These are phyloP conservation scores for Mollisiaceae sp. DNA, from an alignment of 2,329 filamentous ascomycete genomes.

Conservation along the genomic window DNA sequence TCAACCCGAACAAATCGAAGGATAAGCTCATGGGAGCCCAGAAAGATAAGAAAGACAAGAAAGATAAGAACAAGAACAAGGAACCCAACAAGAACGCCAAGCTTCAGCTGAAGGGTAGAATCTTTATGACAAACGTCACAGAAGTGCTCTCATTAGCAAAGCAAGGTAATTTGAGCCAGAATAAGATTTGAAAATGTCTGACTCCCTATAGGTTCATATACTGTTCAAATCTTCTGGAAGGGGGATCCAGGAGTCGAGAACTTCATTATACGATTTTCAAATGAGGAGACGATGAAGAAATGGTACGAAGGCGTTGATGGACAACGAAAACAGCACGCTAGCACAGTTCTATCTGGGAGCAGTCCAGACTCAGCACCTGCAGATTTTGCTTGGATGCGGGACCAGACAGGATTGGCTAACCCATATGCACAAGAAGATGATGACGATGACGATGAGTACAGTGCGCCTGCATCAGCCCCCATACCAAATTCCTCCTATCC, in stretches of 20 bases:
- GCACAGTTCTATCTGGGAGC: constrained; percentile 53
- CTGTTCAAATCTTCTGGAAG: constrained; percentile 98
- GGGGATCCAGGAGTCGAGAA: constrained; percentile 95
- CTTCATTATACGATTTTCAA: constrained; percentile 91
- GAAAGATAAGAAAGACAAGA: constrained; percentile 79
- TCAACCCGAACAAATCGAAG: constrained; percentile 80
- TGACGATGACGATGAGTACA: constrained; percentile 61
- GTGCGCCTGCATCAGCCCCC: constrained; percentile 37
- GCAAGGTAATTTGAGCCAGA: constrained; percentile 67
- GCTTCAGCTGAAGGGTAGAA: constrained; percentile 92
- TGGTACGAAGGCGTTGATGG: constrained; percentile 82
- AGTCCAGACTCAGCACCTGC: constrained; percentile 49
- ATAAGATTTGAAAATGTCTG: background rate
- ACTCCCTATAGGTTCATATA: constrained; percentile 74
- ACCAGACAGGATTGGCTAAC: constrained; percentile 74
- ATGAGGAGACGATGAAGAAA: constrained; percentile 91
- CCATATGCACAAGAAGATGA: constrained; percentile 75
- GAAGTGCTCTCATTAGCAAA: constrained; percentile 88
- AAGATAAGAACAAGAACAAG: constrained; percentile 76
- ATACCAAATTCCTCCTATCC: constrained; percentile 45
- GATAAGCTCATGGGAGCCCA: constrained; percentile 68
- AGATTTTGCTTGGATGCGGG: constrained; percentile 81
- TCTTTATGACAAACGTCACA: constrained; percentile 99
- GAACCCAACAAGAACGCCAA: constrained; percentile 71
- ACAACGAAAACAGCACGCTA: constrained; percentile 70